These are phyloP conservation scores for Sphagnurus paluster DNA, from an alignment of 1,284 basidiomycete species.

Conservation along the genomic window DNA sequence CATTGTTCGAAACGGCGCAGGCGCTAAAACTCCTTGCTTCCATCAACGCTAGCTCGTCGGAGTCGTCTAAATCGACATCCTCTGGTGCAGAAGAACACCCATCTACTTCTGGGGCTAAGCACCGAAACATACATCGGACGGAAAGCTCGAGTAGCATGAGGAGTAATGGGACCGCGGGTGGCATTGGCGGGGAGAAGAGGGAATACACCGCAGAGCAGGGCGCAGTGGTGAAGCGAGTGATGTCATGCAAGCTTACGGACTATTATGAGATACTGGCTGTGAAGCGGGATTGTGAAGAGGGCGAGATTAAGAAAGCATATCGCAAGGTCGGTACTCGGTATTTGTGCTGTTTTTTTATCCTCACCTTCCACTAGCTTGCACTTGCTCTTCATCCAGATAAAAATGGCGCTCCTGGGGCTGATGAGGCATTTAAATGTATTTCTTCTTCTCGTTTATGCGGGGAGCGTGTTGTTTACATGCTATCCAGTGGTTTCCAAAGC, in stretches of 20 bases:
- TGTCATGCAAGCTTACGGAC: slow-evolving; percentile 82
- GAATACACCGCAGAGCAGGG: slow-evolving; percentile 88
- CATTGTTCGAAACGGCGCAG: slow-evolving; percentile 82
- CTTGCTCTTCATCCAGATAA: slow-evolving; percentile 96
- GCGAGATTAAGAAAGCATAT: slow-evolving; percentile 95
- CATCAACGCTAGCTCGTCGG: slow-evolving; percentile 53
- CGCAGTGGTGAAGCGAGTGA: slow-evolving; percentile 85
- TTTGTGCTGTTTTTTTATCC: neutral
- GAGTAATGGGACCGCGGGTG: slow-evolving; percentile 49
- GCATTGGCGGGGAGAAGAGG: slow-evolving; percentile 69
- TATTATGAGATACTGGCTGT: slow-evolving; percentile 94
- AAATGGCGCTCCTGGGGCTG: slow-evolving; percentile 96
- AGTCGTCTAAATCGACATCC: slow-evolving; percentile 34
- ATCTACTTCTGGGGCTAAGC: slow-evolving; percentile 66
- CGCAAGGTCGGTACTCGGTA: slow-evolving; percentile 70
- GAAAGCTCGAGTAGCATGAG: slow-evolving; percentile 28
- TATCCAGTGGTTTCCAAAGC: slow-evolving; percentile 94
- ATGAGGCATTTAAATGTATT: slow-evolving; percentile 97
- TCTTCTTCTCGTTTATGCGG: slow-evolving; percentile 1
- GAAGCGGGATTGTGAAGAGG: slow-evolving; percentile 85
- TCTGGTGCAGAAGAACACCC: slow-evolving; percentile 61
- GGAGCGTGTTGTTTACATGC: slow-evolving; percentile 13
- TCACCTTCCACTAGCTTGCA: slow-evolving; percentile 67
- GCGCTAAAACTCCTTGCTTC: slow-evolving; percentile 67
- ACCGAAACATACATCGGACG: slow-evolving; percentile 43